Percentiles rank a stretch among this genome's conserved stretches.
Conservation (phyloP, 257 asterid species). For the Fraxinus pennsylvanica region DNA sequence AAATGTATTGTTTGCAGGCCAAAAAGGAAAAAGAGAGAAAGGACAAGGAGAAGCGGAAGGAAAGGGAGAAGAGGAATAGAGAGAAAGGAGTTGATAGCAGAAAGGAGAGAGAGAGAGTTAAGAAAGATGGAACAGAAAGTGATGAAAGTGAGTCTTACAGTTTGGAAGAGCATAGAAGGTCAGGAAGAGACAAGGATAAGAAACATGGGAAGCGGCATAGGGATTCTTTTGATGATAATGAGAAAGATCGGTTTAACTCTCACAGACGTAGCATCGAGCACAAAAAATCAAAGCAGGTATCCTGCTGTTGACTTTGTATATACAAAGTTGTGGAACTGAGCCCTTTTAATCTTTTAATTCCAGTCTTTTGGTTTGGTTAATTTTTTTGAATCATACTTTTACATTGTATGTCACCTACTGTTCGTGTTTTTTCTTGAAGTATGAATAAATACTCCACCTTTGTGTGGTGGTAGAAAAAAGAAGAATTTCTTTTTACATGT, state of each 20-base stretch:
- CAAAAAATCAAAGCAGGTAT: constrained; percentile 64
- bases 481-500: background rate
- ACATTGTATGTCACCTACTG: background rate
- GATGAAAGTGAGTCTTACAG: constrained; percentile 48
- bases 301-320: background rate
- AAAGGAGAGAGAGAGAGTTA: constrained; percentile 50
- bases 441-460: background rate
- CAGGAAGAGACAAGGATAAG: constrained; percentile 59
- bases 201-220: constrained; percentile 52
- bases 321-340: constrained; percentile 1
- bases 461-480: background rate
- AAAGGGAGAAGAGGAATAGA: constrained; percentile 52
- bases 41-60: constrained; percentile 55
- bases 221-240: constrained; percentile 44
- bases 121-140: constrained; percentile 54
- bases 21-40: constrained; percentile 72
- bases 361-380: background rate
- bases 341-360: constrained; percentile 5
- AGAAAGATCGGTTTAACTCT: constrained; percentile 57
- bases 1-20: constrained; percentile 44
- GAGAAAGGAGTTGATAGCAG: constrained; percentile 47
- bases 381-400: background rate
- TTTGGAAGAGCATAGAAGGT: constrained; percentile 54
- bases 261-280: constrained; percentile 51
- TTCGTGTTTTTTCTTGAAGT: background rate